These are phyloP conservation scores for Rhynchospora pubera DNA, from an alignment of 176 grass and related monocot species.

Conservation along the genomic window DNA sequence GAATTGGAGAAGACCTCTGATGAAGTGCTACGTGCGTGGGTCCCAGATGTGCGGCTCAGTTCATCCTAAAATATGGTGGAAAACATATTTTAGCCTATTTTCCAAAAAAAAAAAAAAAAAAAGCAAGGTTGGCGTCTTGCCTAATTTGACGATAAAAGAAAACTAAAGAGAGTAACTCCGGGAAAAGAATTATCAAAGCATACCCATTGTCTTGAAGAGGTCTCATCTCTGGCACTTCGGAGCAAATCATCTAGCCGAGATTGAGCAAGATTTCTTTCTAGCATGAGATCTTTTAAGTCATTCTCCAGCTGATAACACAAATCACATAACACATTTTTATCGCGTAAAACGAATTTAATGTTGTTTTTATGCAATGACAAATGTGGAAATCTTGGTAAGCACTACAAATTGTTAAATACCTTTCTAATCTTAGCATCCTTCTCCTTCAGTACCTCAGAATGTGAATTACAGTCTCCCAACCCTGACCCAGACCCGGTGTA, in stretches of 20 bases:
- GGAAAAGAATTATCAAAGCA: not conserved
- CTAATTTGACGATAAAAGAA: conserved; percentile 6
- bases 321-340: not conserved
- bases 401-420: conserved; percentile 20
- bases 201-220: conserved; percentile 53
- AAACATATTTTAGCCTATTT: not conserved
- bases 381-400: not conserved
- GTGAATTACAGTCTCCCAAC: conserved; percentile 26
- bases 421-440: conserved; percentile 80
- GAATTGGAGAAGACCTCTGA: conserved; percentile 59
- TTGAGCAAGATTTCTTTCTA: conserved; percentile 61
- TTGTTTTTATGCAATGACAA: conserved; percentile 10
- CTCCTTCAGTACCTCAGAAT: conserved; percentile 53
- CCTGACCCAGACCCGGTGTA: conserved; percentile 45
- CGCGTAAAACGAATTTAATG: not conserved
- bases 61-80: conserved; percentile 33
- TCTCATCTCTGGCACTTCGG: conserved; percentile 36
- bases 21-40: conserved; percentile 32
- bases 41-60: conserved; percentile 43
- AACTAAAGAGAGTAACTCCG: conserved; percentile 10
- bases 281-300: conserved; percentile 65
- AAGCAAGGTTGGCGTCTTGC: not conserved
- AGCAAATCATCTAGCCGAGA: conserved; percentile 70
- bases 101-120: not conserved
- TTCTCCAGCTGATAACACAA: conserved; percentile 50